Percentiles rank a stretch among this genome's conserved stretches.
These are phyloP conservation scores for Clavispora santaluciae DNA, from an alignment of 805 yeast species.

Conservation along the genomic window DNA sequence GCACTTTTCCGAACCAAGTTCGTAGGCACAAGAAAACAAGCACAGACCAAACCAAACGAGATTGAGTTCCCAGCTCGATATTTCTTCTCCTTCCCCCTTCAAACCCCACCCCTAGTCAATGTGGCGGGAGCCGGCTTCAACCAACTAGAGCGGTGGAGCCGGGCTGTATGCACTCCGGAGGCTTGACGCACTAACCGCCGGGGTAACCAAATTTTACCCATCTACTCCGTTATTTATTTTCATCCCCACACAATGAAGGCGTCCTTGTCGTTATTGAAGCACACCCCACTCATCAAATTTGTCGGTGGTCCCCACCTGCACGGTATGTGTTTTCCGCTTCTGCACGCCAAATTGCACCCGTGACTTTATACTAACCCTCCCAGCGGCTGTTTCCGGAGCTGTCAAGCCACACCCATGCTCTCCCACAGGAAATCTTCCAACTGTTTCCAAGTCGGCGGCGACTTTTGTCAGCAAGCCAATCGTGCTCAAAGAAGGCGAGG, in stretches of 20 bases:
- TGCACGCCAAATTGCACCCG: neutral
- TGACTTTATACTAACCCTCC: neutral
- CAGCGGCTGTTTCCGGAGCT: slow-evolving; percentile 10
- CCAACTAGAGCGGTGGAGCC: neutral
- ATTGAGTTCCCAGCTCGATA: too few relatives aligned
- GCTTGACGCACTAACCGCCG: slow-evolving; percentile 1
- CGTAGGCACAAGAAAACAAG: too few relatives aligned
- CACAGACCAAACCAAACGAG: too few relatives aligned
- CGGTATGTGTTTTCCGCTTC: slow-evolving; percentile 8
- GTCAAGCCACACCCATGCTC: slow-evolving; percentile 33
- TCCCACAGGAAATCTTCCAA: slow-evolving; percentile 42
- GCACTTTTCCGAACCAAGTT: too few relatives aligned
- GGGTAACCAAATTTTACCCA: slow-evolving; percentile 1
- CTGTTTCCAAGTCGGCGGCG: slow-evolving; percentile 11
- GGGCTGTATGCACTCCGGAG: neutral
- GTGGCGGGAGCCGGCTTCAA: too few relatives aligned
- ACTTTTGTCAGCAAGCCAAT: slow-evolving; percentile 31
- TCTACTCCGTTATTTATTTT: neutral
- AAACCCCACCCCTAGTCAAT: too few relatives aligned
- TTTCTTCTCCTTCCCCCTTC: too few relatives aligned
- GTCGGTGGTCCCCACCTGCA: slow-evolving; percentile 72
- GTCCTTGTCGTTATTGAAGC: slow-evolving; percentile 30
- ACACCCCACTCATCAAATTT: slow-evolving; percentile 76
- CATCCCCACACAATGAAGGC: slow-evolving; percentile 25
- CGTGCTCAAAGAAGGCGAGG: slow-evolving; percentile 38